A percentile compares a stretch with the other conserved stretches of the same genome.
Evolutionary conservation across 2,329 filamentous ascomycete genomes (phyloP).

Genomic region (Grosmannia serpens): DNA sequence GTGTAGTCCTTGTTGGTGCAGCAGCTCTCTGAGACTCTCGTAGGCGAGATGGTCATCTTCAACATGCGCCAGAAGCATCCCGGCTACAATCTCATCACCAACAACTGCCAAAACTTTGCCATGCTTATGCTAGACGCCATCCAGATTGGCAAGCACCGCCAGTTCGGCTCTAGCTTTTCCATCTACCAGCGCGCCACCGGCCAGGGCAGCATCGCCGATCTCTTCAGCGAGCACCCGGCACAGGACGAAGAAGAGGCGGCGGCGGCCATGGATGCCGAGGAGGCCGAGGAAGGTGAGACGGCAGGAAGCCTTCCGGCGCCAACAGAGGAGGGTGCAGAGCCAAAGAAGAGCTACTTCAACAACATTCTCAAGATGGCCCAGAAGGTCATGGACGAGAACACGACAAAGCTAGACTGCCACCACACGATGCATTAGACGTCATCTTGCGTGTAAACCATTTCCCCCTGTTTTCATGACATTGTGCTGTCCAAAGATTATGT

Average conservation of each 20-base stretch:
- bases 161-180: conserved; percentile 41
- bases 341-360: conserved; percentile 16
- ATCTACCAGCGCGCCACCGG: conserved; percentile 41
- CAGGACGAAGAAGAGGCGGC: conserved; percentile 1
- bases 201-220: conserved; percentile 35
- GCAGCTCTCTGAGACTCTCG: not conserved
- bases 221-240: conserved; percentile 24
- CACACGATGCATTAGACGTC: conserved; percentile 11
- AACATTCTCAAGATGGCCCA: conserved; percentile 36
- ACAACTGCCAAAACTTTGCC: conserved; percentile 50
- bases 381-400: conserved; percentile 43
- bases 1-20: not conserved
- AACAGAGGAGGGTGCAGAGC: conserved; percentile 4
- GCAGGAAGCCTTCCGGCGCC: conserved; percentile 8
- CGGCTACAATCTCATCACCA: conserved; percentile 46
- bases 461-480: not conserved
- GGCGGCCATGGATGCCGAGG: conserved; percentile 19
- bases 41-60: conserved; percentile 41
- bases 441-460: not conserved
- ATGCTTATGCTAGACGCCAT: conserved; percentile 41
- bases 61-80: conserved; percentile 36
- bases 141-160: conserved; percentile 34
- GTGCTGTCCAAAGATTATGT: not conserved
- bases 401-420: conserved; percentile 35
- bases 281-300: conserved; percentile 18